Evolutionary conservation across 202 grass and related monocot genomes (phyloP).

Genomic region (Setaria italica): DNA sequence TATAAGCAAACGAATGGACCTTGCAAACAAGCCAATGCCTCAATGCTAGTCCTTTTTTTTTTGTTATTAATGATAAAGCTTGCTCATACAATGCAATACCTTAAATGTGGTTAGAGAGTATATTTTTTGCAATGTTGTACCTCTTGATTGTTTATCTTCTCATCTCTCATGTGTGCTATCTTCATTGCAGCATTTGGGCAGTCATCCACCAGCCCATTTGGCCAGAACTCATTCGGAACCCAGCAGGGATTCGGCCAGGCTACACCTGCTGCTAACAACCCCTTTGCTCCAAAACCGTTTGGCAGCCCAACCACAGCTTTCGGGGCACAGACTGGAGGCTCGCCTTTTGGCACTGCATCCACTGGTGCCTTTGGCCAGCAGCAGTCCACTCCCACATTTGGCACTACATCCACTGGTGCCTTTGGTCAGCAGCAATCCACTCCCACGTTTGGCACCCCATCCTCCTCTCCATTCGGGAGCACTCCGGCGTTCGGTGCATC

Average conservation of each 20-base stretch:
- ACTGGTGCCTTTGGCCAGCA: conserved; percentile 53
- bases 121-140: background rate
- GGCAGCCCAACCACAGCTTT: conserved; percentile 57
- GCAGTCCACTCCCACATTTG: conserved; percentile 55
- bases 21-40: background rate
- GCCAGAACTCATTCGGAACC: conserved; percentile 66
- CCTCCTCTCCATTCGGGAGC: conserved; percentile 63
- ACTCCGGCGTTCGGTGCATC: conserved; percentile 66
- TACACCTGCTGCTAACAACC: conserved; percentile 50
- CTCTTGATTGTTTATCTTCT: conserved; percentile 12
- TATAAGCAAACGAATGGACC: no score
- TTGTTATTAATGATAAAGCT: no score
- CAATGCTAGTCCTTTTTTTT: background rate
- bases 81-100: background rate
- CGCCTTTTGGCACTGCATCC: conserved; percentile 46
- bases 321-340: conserved; percentile 47
- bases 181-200: conserved; percentile 75
- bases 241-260: conserved; percentile 67
- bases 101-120: background rate
- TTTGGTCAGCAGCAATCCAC: conserved; percentile 57
- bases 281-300: conserved; percentile 71
- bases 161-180: conserved; percentile 25
- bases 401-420: conserved; percentile 40
- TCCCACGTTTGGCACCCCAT: conserved; percentile 53
- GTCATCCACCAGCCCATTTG: conserved; percentile 67